Percentiles rank a stretch among this genome's conserved stretches.
Conservation (phyloP, 495 filamentous ascomycete species). For the Bombardia bombarda region DNA sequence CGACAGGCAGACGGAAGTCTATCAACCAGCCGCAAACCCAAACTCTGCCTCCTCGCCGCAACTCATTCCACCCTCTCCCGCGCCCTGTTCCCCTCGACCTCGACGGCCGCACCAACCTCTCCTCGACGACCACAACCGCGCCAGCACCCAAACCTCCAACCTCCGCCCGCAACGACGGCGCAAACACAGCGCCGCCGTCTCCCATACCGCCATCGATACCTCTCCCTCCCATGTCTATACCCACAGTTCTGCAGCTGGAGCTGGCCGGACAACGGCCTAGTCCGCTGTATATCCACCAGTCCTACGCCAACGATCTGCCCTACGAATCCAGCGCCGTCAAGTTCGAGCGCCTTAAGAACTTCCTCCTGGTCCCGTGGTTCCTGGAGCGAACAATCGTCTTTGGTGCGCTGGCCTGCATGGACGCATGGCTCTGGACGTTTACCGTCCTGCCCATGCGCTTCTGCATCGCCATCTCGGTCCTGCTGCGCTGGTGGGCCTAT, state of each 20-base stretch:
- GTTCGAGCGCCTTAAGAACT: constrained; percentile 86
- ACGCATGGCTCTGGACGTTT: constrained; percentile 96
- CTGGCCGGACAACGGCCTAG: constrained; percentile 74
- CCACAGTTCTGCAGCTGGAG: constrained; percentile 83
- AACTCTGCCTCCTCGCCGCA: constrained; percentile 18
- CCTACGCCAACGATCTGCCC: constrained; percentile 62
- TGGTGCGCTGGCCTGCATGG: constrained; percentile 81
- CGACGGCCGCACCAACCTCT: constrained; percentile 13
- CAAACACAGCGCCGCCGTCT: constrained; percentile 43
- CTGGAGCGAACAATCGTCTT: constrained; percentile 85
- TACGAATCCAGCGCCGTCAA: constrained; percentile 97
- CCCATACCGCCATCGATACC: constrained; percentile 66
- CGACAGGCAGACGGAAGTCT: constrained; percentile 28
- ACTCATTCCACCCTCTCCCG: constrained; percentile 21
- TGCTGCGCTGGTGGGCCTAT: constrained; percentile 63
- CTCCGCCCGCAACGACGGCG: constrained; percentile 8
- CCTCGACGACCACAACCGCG: constrained; percentile 1
- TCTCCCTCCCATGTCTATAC: constrained; percentile 76
- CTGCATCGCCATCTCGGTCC: constrained; percentile 67
- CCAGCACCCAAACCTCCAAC: constrained; percentile 5
- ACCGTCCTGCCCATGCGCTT: constrained; percentile 92
- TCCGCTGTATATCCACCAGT: constrained; percentile 79
- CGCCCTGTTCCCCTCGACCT: constrained; percentile 24
- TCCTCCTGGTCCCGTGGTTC: constrained; percentile 69
- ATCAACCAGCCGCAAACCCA: constrained; percentile 16